Evolutionary conservation across 78 protist genomes (phyloP).

Genomic region (Goniomonas avonlea): DNA sequence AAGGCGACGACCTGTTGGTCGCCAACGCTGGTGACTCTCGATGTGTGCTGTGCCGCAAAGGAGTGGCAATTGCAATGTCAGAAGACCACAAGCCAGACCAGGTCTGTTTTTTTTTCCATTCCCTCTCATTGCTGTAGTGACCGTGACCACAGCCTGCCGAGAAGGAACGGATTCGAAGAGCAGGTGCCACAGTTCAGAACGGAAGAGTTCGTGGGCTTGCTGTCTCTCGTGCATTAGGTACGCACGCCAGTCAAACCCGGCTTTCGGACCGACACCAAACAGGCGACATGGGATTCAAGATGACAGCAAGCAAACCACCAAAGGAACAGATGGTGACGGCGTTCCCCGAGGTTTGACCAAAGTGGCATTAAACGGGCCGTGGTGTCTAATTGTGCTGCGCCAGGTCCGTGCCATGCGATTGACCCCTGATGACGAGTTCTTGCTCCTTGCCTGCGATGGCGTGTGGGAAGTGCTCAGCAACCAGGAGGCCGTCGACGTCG

Average conservation of each 20-base stretch:
- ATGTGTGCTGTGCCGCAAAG: not conserved
- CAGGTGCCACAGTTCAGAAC: too few relatives aligned
- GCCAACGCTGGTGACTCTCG: conserved; percentile 24
- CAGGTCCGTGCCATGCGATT: not conserved
- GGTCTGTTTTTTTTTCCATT: not conserved
- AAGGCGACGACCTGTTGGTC: not conserved
- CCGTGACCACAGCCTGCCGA: too few relatives aligned
- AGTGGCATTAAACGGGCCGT: not conserved
- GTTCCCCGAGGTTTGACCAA: not conserved
- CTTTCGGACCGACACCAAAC: not conserved
- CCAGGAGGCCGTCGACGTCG: conserved; percentile 5
- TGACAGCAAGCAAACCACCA: not conserved
- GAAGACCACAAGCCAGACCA: conserved; percentile 23
- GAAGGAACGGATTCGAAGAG: too few relatives aligned
- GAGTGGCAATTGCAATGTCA: not conserved
- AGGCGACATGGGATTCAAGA: not conserved
- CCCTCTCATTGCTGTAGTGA: not conserved
- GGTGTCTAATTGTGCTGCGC: not conserved
- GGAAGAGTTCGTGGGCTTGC: not conserved
- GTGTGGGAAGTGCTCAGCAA: conserved; percentile 9
- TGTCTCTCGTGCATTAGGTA: not conserved
- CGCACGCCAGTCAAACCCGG: not conserved
- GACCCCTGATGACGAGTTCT: conserved; percentile 12
- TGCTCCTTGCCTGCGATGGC: conserved; percentile 5
- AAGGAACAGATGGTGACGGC: not conserved